Conservation (phyloP, 1,139 yeast genomes). For the Saccharomycopsis crataegensis region DNA sequence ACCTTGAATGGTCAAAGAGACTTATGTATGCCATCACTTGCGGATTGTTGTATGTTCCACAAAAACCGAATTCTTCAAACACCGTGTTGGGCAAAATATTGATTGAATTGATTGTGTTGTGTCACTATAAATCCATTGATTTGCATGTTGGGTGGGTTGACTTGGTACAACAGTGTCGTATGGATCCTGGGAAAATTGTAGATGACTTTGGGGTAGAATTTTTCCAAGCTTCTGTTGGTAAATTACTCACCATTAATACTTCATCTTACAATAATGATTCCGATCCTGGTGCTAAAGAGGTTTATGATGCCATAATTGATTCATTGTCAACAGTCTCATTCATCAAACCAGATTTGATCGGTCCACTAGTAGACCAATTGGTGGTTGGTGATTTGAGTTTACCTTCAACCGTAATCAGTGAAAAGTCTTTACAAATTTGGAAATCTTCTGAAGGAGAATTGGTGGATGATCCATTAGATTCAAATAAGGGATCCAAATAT, state of each 20-base stretch:
- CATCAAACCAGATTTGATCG: slow-evolving; percentile 54
- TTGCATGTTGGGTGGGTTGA: slow-evolving; percentile 72
- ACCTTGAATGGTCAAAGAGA: slow-evolving; percentile 31
- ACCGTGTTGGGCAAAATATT: slow-evolving; percentile 30
- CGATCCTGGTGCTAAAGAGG: slow-evolving; percentile 23
- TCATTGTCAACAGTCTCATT: slow-evolving; percentile 64
- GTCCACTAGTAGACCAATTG: slow-evolving; percentile 41
- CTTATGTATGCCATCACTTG: slow-evolving; percentile 39
- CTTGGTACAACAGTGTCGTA: slow-evolving; percentile 48
- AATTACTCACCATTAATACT: slow-evolving; percentile 22
- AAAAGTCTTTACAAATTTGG: slow-evolving; percentile 42
- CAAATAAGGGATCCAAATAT: slow-evolving; percentile 32
- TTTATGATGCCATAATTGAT: slow-evolving; percentile 35
- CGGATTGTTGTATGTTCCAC: slow-evolving; percentile 10
- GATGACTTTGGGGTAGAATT: slow-evolving; percentile 34
- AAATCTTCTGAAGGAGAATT: slow-evolving; percentile 59
- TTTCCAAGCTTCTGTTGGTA: slow-evolving; percentile 28
- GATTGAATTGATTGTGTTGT: slow-evolving; percentile 40
- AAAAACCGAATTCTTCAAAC: slow-evolving; percentile 19
- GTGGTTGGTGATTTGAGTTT: slow-evolving; percentile 37
- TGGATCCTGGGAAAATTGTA: slow-evolving; percentile 62
- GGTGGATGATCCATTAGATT: slow-evolving; percentile 54
- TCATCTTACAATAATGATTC: slow-evolving; percentile 11
- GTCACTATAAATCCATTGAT: slow-evolving; percentile 38
- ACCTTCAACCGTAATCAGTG: slow-evolving; percentile 26